Percentiles rank a stretch among this genome's conserved stretches.
These are phyloP conservation scores for Eutypella sp. DNA, from an alignment of 2,329 filamentous ascomycete species.

Conservation along the genomic window DNA sequence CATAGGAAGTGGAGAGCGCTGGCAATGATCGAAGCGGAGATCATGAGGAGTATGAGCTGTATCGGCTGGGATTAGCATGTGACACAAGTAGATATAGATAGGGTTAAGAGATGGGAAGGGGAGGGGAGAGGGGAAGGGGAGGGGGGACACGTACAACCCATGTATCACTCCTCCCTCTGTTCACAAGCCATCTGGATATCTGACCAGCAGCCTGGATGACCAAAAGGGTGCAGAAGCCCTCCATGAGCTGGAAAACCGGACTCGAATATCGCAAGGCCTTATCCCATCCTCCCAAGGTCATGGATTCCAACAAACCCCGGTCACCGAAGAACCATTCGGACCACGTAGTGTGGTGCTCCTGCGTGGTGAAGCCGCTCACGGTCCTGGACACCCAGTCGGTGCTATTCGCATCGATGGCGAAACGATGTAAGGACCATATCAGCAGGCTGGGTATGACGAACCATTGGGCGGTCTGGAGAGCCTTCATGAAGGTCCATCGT, in stretches of 20 bases:
- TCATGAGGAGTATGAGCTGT: constrained; percentile 79
- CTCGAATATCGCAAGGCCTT: constrained; percentile 83
- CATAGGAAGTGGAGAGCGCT: constrained; percentile 95
- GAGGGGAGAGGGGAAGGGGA: constrained; percentile 1
- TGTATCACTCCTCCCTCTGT: constrained; percentile 85
- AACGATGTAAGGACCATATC: constrained; percentile 94
- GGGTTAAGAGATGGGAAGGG: constrained; percentile 30
- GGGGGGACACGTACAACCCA: constrained; percentile 88
- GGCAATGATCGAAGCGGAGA: constrained; percentile 87
- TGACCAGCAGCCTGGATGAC: constrained; percentile 95
- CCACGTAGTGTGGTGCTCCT: constrained; percentile 58
- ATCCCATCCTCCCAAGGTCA: constrained; percentile 84
- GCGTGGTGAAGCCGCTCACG: constrained; percentile 60
- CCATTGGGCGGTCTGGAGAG: constrained; percentile 77
- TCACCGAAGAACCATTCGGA: constrained; percentile 85
- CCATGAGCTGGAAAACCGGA: constrained; percentile 87
- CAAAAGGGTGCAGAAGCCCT: constrained; percentile 93
- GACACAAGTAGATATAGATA: too few species aligned
- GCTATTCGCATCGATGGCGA: constrained; percentile 80
- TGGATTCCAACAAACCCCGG: constrained; percentile 72
- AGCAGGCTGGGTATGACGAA: constrained; percentile 78
- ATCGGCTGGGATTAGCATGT: too few species aligned
- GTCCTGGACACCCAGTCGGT: constrained; percentile 79
- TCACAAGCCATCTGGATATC: constrained; percentile 91
- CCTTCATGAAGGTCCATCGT: constrained; percentile 63